Base-by-base conservation (phyloP, 2,329 filamentous ascomycete genomes). In the Venturia effusa region DNA sequence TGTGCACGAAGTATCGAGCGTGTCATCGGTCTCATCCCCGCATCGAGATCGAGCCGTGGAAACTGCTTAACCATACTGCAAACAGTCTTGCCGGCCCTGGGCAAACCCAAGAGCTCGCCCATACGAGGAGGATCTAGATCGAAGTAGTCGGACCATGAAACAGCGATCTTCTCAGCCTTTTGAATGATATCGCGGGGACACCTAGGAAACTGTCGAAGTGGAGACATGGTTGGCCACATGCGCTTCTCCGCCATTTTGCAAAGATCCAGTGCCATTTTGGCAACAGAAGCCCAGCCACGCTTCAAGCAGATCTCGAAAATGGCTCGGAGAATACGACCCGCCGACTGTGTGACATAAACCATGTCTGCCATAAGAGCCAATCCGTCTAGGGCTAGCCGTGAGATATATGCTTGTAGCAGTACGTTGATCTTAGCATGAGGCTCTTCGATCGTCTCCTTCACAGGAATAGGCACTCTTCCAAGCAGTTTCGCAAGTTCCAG, bases 201-300 rank as follows among this genome's bases (percentile, higher is more conserved):
- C 45, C 80, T 79, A 3, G 88, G 84, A 72, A 99, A 99, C 71
- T 99, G 94, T 63, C 94, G 86, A 39, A 99, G 81, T 13, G 95
- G 94, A 43, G 91, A 90, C 94, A 97, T 99, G 6, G 93, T 97
- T 17, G 93, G 92, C 94, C 94, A 99, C 95, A 99, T 99, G 61
- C 95, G 85, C 81, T 96, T 96, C 79, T 99, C 94, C 0, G 93
- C 94, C 91, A 96, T 97, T 79, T 99, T 99, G 79, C 95, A 99
- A 62, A 99, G 83, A 70, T 96, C 90, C 51, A 99, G 80, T 0
- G 94, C 92, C 67, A 89, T 91, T 78, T 94, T 96, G 10, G 94
- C 90, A 3, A 97, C 94, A 19, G 87, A 88, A 0, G 94, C 86
- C 93, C 93, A 99, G 40, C 93, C 93, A 76, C 97, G 97, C 78